Conservation (phyloP, 352 stramenopile genomes). For the Phytophthora quininea region DNA sequence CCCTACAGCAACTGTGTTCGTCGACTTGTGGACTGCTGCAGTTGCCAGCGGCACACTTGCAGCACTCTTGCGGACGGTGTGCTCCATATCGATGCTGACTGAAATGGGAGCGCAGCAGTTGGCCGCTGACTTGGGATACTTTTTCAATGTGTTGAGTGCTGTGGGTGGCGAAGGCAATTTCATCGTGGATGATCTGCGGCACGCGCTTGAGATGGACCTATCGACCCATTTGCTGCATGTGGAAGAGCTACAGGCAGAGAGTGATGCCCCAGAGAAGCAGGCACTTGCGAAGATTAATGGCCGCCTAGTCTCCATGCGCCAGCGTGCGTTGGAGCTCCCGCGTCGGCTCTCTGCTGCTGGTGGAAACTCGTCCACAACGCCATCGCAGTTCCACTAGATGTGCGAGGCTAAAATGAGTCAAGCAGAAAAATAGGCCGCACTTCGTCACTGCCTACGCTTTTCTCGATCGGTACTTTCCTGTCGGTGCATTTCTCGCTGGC, state of each 20-base stretch:
- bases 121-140: slow-evolving; percentile 75
- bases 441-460: too few species aligned
- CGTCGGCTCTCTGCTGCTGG: slow-evolving; percentile 20
- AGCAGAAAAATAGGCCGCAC: too few species aligned
- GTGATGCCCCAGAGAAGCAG: slow-evolving; percentile 29
- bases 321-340: slow-evolving; percentile 29
- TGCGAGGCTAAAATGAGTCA: too few species aligned
- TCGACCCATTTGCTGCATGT: slow-evolving; percentile 38
- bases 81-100: slow-evolving; percentile 65
- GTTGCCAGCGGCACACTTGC: slow-evolving; percentile 74
- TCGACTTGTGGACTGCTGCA: slow-evolving; percentile 76
- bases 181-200: slow-evolving; percentile 53
- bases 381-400: slow-evolving; percentile 19
- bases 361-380: slow-evolving; percentile 8
- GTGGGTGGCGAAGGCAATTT: slow-evolving; percentile 67
- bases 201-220: slow-evolving; percentile 45
- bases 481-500: too few species aligned
- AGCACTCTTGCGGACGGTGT: slow-evolving; percentile 53
- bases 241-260: slow-evolving; percentile 35
- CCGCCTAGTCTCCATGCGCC: slow-evolving; percentile 44
- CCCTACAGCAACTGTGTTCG: slow-evolving; percentile 54
- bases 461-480: too few species aligned
- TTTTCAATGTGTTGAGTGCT: slow-evolving; percentile 80
- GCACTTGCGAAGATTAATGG: slow-evolving; percentile 59
- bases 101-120: slow-evolving; percentile 65